Percentiles rank a stretch among this genome's conserved stretches.
phyloP scores from a whole-genome alignment of 805 yeast species.

The Ogataea siamensis region DNA sequence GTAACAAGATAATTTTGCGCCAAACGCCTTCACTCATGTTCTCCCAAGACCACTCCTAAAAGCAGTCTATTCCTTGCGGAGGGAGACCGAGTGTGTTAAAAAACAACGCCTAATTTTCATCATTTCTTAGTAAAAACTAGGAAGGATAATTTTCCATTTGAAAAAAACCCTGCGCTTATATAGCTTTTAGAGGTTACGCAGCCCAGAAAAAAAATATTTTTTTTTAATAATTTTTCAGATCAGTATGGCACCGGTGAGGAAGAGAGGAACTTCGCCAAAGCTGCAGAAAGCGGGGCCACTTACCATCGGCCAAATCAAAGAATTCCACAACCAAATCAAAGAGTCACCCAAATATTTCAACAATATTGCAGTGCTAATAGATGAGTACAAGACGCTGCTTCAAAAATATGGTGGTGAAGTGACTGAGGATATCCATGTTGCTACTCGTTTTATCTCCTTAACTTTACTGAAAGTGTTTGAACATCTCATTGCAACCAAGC shows the following conservation, averaged over 20 bases:
- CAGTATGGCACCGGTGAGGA: slow-evolving; percentile 10
- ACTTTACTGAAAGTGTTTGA: slow-evolving; percentile 49
- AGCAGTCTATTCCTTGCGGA: slow-evolving; percentile 16
- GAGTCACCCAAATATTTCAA: slow-evolving; percentile 53
- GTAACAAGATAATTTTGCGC: slow-evolving; percentile 37
- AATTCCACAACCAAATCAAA: slow-evolving; percentile 31
- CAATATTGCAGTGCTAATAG: slow-evolving; percentile 47
- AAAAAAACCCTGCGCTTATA: slow-evolving; percentile 3
- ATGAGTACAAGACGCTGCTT: slow-evolving; percentile 33
- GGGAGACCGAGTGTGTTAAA: slow-evolving; percentile 36
- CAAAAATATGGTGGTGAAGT: slow-evolving; percentile 15
- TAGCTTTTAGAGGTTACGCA: slow-evolving; percentile 3
- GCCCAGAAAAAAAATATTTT: slow-evolving; percentile 8
- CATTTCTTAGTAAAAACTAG: slow-evolving; percentile 62
- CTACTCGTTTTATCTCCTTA: slow-evolving; percentile 40
- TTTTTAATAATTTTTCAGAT: slow-evolving; percentile 7
- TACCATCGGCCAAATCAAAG: slow-evolving; percentile 27
- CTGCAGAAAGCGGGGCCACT: slow-evolving; percentile 4
- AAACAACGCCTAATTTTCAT: slow-evolving; percentile 58
- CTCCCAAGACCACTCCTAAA: slow-evolving; percentile 26
- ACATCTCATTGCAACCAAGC: slow-evolving; percentile 41
- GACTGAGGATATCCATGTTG: slow-evolving; percentile 24
- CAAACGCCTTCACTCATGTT: slow-evolving; percentile 35
- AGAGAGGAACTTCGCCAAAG: neutral
- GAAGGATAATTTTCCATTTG: slow-evolving; percentile 44